A percentile compares a stretch with the other conserved stretches of the same genome.
These are phyloP conservation scores for Podila horticola DNA, from an alignment of 192 early-diverging fungal species.

Conservation along the genomic window DNA sequence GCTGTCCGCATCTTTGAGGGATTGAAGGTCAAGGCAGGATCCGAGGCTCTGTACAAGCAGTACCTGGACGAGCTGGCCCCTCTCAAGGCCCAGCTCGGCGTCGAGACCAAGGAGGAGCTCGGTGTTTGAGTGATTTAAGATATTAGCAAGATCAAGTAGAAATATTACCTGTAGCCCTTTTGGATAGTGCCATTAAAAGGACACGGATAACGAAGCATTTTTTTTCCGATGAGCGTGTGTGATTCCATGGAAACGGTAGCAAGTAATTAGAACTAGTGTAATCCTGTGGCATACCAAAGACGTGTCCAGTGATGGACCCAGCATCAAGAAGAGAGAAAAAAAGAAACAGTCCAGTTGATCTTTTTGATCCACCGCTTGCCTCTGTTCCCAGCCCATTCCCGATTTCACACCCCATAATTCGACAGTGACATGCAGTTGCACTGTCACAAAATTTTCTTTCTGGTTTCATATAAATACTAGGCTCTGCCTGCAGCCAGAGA, in stretches of 20 bases:
- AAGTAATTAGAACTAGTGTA: too few species aligned
- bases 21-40: conserved; percentile 89
- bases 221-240: too few species aligned
- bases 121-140: conserved; percentile 63
- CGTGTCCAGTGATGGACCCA: too few species aligned
- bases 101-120: conserved; percentile 90
- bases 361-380: too few species aligned
- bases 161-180: too few species aligned
- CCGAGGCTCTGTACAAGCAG: conserved; percentile 85
- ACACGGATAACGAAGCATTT: too few species aligned
- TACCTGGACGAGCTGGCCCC: conserved; percentile 92
- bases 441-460: background rate
- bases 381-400: too few species aligned
- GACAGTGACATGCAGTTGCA: background rate
- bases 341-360: too few species aligned
- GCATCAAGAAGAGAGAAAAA: too few species aligned
- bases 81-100: conserved; percentile 86
- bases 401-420: background rate
- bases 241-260: too few species aligned
- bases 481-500: background rate
- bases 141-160: background rate
- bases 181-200: too few species aligned
- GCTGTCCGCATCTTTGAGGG: conserved; percentile 96
- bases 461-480: background rate
- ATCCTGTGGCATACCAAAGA: too few species aligned